Evolutionary conservation across 768 basidiomycete species (phyloP), one percentile per base, ranked within the genome.

Genomic region (Tulasnella sp.): DNA sequence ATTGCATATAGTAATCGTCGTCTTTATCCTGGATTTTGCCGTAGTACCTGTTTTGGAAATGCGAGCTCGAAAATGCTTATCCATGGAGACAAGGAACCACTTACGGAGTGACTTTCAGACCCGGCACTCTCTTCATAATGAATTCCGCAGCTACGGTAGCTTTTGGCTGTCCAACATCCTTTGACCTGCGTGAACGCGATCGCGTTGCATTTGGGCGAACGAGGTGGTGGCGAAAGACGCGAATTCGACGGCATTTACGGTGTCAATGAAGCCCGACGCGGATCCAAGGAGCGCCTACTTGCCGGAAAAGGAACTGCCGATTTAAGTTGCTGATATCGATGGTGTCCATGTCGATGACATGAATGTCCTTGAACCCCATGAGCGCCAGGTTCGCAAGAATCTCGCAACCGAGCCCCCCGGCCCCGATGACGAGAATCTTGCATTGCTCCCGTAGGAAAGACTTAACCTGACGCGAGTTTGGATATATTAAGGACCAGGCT

Each of bases 281-380:
- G 17, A 15, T 42, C 17, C 39, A 17, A 4, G 19, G 31, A 31
- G 34, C 17, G 19, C 8, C 21, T 8, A 67, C 72, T 49, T 62
- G 90, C 94, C 96, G 80, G 74, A 99, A 99, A 21, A 99, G 74
- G 69, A 99, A 99, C 71, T 99, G 96, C 49, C 96, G 79, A 69
- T 99, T 99, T 62, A 99, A 76, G 70, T 99, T 99, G 66, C 92
- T 97, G 66, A 99, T 87, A 71, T 99, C 94, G 68, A 98, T 99
- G 14, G 94, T 97, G 75, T 99, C 94, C 93, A 99, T 98, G 75
- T 99, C 96, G 67, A 99, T 98, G 60, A 99, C 93, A 74, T 97
- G 91, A 63, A 98, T 96, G 66, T 98, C 88, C 70, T 86, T 88
- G 81, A 98, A 99, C 23, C 96, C 96, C 42, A 89, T 86, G 63